Percentiles rank a stretch among this genome's conserved stretches.
phyloP scores from a whole-genome alignment of 805 yeast genomes.

The Saturnispora zaruensis region DNA sequence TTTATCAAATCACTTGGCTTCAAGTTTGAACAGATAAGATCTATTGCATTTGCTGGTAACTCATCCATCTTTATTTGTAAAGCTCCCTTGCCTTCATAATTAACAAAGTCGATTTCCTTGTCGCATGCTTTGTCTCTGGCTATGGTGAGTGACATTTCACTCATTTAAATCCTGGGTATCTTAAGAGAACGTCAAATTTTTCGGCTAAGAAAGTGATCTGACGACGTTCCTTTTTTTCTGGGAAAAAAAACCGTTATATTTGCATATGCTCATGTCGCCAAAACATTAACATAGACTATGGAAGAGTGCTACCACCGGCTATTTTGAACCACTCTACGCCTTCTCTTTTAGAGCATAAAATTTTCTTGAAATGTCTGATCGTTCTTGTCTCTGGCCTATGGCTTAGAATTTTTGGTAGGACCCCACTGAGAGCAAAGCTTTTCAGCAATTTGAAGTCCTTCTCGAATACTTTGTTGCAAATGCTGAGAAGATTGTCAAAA shows the following conservation, averaged over 20 bases:
- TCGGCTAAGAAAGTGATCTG: neutral
- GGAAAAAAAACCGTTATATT: neutral
- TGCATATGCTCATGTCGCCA: neutral
- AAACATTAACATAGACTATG: neutral
- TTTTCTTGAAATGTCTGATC: neutral
- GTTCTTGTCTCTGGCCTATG: neutral
- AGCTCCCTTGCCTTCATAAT: neutral
- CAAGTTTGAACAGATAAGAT: slow-evolving; percentile 7
- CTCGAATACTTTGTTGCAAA: neutral
- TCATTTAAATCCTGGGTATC: neutral
- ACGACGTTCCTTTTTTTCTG: neutral
- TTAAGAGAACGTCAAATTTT: neutral
- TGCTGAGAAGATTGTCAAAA: neutral
- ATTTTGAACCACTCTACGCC: slow-evolving; percentile 2
- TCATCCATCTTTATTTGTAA: neutral
- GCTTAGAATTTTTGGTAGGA: neutral
- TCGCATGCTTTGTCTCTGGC: neutral
- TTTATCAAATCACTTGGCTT: slow-evolving; percentile 7
- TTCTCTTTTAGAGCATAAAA: neutral
- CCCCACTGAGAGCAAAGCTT: neutral
- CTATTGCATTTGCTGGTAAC: slow-evolving; percentile 7
- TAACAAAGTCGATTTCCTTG: neutral
- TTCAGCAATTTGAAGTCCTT: neutral
- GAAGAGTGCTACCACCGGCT: neutral
- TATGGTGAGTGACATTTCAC: neutral